Percentiles rank a stretch among this genome's conserved stretches.
phyloP scores from a whole-genome alignment of 176 grass and related monocot species.

The Panicum miliaceum region DNA sequence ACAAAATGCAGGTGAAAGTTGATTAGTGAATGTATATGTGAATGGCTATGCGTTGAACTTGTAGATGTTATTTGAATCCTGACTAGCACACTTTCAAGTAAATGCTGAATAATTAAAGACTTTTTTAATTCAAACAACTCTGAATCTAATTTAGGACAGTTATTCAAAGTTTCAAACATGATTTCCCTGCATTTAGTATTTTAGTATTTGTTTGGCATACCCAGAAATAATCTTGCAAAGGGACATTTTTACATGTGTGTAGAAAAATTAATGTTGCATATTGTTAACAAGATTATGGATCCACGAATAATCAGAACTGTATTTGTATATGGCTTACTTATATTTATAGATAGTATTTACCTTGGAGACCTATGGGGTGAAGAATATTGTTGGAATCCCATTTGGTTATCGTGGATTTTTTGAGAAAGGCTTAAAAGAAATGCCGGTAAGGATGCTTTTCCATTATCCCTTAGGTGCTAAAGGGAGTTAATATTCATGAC shows the following conservation, averaged over 20 bases:
- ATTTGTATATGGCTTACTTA: conserved; percentile 27
- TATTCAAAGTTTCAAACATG: conserved; percentile 11
- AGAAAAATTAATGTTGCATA: neutral
- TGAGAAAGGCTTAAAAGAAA: conserved; percentile 84
- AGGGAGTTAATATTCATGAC: conserved; percentile 16
- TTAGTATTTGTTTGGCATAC: neutral
- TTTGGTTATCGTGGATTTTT: conserved; percentile 96
- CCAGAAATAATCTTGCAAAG: neutral
- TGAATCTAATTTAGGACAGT: conserved; percentile 2
- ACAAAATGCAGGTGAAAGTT: neutral
- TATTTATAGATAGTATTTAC: conserved; percentile 91
- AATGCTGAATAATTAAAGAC: neutral
- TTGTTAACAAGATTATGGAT: conserved; percentile 4
- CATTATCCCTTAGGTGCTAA: neutral
- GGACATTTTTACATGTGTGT: neutral
- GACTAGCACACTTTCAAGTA: neutral
- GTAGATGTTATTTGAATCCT: conserved; percentile 4
- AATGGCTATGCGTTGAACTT: conserved; percentile 5
- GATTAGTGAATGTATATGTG: conserved; percentile 5
- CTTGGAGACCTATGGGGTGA: conserved; percentile 88
- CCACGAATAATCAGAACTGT: neutral
- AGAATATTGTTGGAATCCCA: conserved; percentile 93
- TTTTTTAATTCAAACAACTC: neutral
- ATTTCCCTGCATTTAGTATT: neutral
- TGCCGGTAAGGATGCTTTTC: conserved; percentile 59